Evolutionary conservation across 306 rosid genomes (phyloP), one percentile per base, ranked within the genome.

Genomic region (Quercus parvula): DNA sequence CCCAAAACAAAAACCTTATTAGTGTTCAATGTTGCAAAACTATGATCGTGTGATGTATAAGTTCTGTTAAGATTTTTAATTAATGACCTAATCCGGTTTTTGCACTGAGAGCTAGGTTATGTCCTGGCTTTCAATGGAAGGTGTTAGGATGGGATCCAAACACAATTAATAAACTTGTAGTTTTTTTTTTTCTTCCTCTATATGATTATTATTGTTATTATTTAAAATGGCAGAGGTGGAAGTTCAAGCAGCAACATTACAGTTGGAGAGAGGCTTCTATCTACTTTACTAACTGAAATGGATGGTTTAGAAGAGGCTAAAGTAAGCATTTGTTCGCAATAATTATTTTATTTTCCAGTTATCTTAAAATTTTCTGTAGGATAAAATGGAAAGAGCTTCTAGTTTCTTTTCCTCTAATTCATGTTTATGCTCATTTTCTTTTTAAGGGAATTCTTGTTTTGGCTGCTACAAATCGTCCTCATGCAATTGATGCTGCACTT

Each of bases 401-500:
- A 10, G 71, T 19, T 75, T 79, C 76, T 15, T 68, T 15, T 68
- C 67, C 59, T 74, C 2, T 38, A 54, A 22, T 44, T 71, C 69
- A 66, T 79, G n/a, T 46, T 66, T 20, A 41, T 61, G 61, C 31
- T 15, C 61, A 20, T 73, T 75, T 76, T 25, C 28, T 79, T 76
- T 58, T 58, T 72, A 95, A 67, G 99, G 99, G 97, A 78, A 90
- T 95, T 70, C 92, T 95, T 81, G 97, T 95, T 69, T 83, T 95
- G 77, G 99, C 99, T 38, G 99, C 99, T 76, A 95, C 99, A 56
- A 95, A 95, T 79, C 99, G 97, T 77, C 99, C 96, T 81, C 86
- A 84, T 71, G 96, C 92, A 66, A 92, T 95, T 55, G 98, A 95
- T 58, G 93, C 91, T 24, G 99, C 98, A 46, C 92, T 95, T 56